These are phyloP conservation scores for Botrytis aclada DNA, from an alignment of 2,329 filamentous ascomycete species.

Conservation along the genomic window DNA sequence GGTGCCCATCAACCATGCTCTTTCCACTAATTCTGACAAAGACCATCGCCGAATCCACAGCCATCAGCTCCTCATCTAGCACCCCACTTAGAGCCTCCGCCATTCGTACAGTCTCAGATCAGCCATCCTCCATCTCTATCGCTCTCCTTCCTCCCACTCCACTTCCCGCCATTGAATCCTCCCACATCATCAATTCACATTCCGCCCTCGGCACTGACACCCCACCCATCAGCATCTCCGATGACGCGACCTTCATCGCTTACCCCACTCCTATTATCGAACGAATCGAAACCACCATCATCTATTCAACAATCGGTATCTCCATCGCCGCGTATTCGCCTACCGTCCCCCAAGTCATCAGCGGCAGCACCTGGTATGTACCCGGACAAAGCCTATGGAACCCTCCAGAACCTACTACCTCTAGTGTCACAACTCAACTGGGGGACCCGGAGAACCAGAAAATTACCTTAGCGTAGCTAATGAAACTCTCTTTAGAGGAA, in stretches of 20 bases:
- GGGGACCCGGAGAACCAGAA: not conserved
- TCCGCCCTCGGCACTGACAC: not conserved
- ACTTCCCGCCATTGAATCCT: not conserved
- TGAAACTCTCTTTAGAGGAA: not conserved
- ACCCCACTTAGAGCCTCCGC: fast-evolving
- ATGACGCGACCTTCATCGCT: not conserved
- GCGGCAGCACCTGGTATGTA: not conserved
- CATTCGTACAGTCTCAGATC: not conserved
- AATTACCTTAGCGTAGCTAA: not conserved
- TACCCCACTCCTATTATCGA: not conserved
- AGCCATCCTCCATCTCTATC: not conserved
- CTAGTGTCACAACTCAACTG: not conserved
- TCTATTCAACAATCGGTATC: not conserved
- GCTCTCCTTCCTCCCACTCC: not conserved
- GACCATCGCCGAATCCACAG: not conserved
- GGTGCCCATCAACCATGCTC: not conserved
- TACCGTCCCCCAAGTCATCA: not conserved
- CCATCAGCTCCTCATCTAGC: not conserved
- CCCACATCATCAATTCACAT: not conserved
- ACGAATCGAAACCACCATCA: not conserved
- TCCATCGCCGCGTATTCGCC: not conserved
- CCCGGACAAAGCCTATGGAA: not conserved
- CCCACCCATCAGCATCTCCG: not conserved
- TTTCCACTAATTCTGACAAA: not conserved
- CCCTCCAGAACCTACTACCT: not conserved